Base-by-base conservation (phyloP, 2,329 filamentous ascomycete genomes). In the Beauveria brongniartii region DNA sequence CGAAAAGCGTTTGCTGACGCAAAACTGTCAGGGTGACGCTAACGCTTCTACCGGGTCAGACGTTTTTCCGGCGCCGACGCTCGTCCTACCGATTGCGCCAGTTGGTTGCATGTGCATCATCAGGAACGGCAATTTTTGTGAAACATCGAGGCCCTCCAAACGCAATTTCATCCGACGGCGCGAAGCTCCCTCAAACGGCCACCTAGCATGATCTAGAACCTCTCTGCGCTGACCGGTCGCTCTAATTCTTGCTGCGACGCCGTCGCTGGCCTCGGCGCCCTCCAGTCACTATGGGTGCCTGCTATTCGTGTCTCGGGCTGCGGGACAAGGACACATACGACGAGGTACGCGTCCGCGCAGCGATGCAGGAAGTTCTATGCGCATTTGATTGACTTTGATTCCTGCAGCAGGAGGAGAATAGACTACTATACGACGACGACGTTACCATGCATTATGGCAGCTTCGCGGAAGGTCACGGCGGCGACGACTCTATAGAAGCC, bases 391-490 rank as follows among this genome's bases (percentile, higher is more conserved):
- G 43, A 59, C 41, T 10, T 5, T 2, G 12, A 18, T 9, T 34
- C 18, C 30, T 30, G 30, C 7, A 84, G 81, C 79, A 82, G 64
- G 82, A 85, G 58, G 81, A 84, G 64, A 80, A 79, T 18, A 77
- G 83, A 43, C 75, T 85, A 22, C 77, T 88, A 28, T 85, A 85
- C 69, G 84, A 86, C 64, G 85, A 87, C 61, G 75, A 80, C 41
- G 82, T 82, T 67, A 77, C 76, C 61, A 75, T 82, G 66, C 80
- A 85, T 61, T 88, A 88, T 64, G 84, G 84, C 53, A 86, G 83
- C 70, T 87, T 88, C 65, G 80, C 78, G 61, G 82, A 87, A 47
- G 77, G 81, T 60, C 77, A 77, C 44, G 80, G 77, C 60, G 74
- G 77, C 55, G 82, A 83, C 68, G 84, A 87, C 66, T 82, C 82